Evolutionary conservation across 1,139 yeast species (phyloP).

Genomic region (Pichia sp.): DNA sequence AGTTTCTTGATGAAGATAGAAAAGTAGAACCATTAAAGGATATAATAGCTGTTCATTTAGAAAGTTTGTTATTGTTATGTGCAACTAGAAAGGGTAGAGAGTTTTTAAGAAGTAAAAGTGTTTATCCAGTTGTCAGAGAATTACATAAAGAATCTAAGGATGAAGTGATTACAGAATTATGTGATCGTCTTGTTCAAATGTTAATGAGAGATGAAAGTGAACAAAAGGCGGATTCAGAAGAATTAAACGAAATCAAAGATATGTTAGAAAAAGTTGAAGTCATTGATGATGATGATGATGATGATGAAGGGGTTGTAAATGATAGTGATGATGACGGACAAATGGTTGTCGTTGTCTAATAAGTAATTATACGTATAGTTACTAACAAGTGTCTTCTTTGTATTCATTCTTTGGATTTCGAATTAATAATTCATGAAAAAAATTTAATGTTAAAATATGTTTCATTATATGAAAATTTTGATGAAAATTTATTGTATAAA

Average conservation of each 20-base stretch:
- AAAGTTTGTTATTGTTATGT: conserved; percentile 68
- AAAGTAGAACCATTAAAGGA: conserved; percentile 64
- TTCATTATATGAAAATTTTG: neutral
- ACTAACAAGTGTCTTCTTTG: neutral
- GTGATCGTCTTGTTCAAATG: conserved; percentile 76
- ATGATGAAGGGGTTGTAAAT: conserved; percentile 18
- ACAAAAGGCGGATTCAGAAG: conserved; percentile 23
- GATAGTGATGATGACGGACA: conserved; percentile 23
- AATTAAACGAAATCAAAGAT: conserved; percentile 29
- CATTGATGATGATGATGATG: conserved; percentile 2
- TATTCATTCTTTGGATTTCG: neutral
- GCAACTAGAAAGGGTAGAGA: conserved; percentile 71
- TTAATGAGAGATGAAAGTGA: conserved; percentile 80
- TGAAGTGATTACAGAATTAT: conserved; percentile 60
- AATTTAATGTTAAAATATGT: neutral
- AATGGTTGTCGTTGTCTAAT: conserved; percentile 30
- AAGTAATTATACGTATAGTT: neutral
- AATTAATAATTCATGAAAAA: neutral
- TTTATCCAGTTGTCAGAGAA: conserved; percentile 79
- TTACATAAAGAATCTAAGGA: conserved; percentile 64
- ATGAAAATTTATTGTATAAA: conserved; percentile 5
- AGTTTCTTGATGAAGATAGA: conserved; percentile 70
- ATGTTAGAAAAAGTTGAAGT: conserved; percentile 28
- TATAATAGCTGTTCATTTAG: conserved; percentile 66
- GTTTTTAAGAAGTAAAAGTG: conserved; percentile 66